Conservation (phyloP, 257 asterid species). For the Misopates orontium region DNA sequence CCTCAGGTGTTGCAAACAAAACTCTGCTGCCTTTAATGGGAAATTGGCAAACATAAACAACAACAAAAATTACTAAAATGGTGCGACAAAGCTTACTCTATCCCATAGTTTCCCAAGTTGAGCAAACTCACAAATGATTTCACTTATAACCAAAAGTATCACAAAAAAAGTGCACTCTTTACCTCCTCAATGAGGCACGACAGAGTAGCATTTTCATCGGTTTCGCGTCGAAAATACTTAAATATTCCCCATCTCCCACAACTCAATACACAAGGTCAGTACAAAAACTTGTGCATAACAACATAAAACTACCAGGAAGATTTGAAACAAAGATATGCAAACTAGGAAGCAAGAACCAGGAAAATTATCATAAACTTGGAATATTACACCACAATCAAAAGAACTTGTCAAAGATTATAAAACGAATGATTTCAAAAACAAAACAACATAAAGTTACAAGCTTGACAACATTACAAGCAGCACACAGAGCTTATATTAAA, state of each 20-base stretch:
- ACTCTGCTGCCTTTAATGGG: slow-evolving; percentile 47
- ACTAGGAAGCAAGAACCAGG: too few relatives aligned
- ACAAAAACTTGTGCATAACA: not conserved
- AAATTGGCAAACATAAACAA: slow-evolving; percentile 19
- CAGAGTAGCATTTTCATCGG: too few relatives aligned
- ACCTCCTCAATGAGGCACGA: too few relatives aligned
- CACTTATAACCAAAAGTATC: not conserved
- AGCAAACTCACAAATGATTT: slow-evolving; percentile 1
- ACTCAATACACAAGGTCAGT: not conserved
- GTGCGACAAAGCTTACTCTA: not conserved
- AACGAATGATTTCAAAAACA: not conserved
- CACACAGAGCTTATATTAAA: not conserved
- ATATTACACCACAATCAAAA: not conserved
- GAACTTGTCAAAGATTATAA: not conserved
- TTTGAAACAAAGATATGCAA: too few relatives aligned
- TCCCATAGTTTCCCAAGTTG: not conserved
- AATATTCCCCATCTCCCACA: not conserved
- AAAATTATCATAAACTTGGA: too few relatives aligned
- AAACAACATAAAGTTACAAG: too few relatives aligned
- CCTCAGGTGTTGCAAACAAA: slow-evolving; percentile 67
- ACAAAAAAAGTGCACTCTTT: too few relatives aligned
- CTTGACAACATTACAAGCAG: too few relatives aligned
- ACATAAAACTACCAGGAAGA: too few relatives aligned
- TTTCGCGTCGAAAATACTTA: not conserved
- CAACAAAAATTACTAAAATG: slow-evolving; percentile 15